Base-by-base conservation (phyloP, 139 green algal species). In the Microglena sp. region DNA sequence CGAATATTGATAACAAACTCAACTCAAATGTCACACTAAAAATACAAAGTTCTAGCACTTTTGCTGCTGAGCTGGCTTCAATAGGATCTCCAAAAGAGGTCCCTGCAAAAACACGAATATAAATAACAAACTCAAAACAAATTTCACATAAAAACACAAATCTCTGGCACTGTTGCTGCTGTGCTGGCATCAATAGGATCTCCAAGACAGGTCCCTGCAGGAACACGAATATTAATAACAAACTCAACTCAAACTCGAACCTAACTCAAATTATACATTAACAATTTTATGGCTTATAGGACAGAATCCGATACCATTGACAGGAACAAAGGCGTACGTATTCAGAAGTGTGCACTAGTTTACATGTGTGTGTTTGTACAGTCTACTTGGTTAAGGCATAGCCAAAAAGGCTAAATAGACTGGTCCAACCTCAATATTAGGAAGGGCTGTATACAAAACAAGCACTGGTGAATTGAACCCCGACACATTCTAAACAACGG, bases 11-110 rank as follows among this genome's bases (percentile, higher is more conserved):
- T 50, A n/a, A n/a, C 27, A 4, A 4, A 33, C 6, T 7, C n/a
- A 22, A 8, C 5, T 29, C 46, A 57, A 57, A 6, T 24, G 29
- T 5, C 46, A 57, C 46, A 57, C 6, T 5, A 5, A 6, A 22
- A 57, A 8, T 57, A 24, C 27, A 5, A 28, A 8, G 11, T 24
- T 24, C 29, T 8, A 67, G 55, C 34, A 64, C 65, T 2, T 18
- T 43, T 40, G 58, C 21, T 1, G 3, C 55, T 29, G 65, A 59
- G 50, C 24, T 54, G 30, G 60, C 44, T 45, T 73, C 62, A 22
- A 69, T 75, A 36, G 46, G 60, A 34, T 74, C 56, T 15, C 67
- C 71, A n/a, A 78, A 43, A 21, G 60, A 24, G 5, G 71, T 78
- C 59, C 72, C 72, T 70, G 46, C 5, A 64, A 5, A 43, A 24